Evolutionary conservation across 2,329 filamentous ascomycete genomes (phyloP).

Genomic region (Ascochyta koolunga): DNA sequence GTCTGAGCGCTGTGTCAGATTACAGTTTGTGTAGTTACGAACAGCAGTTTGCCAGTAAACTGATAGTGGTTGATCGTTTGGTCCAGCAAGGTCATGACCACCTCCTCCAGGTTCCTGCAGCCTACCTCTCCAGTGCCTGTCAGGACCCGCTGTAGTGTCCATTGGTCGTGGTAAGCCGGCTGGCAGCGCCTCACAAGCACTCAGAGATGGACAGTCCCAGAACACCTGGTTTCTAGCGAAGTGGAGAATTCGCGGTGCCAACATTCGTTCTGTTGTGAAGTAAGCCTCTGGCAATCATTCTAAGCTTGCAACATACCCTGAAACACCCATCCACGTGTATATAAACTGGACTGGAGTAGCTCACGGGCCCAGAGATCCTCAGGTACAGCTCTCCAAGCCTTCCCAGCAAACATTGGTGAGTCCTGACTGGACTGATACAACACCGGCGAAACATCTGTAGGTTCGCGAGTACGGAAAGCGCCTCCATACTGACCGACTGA

Average conservation of each 20-base stretch:
- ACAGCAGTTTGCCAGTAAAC: slow-evolving; percentile 34
- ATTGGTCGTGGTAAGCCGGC: slow-evolving; percentile 27
- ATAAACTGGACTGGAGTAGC: slow-evolving; percentile 25
- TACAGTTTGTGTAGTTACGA: slow-evolving; percentile 29
- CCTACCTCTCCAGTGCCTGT: slow-evolving; percentile 35
- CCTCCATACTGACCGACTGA: slow-evolving; percentile 26
- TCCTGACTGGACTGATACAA: slow-evolving; percentile 12
- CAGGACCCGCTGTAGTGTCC: slow-evolving; percentile 21
- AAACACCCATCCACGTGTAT: slow-evolving; percentile 38
- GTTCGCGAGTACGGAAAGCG: slow-evolving; percentile 26
- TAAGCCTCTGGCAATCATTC: background rate
- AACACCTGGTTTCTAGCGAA: slow-evolving; percentile 33
- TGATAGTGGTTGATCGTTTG: slow-evolving; percentile 27
- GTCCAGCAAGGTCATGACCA: slow-evolving; percentile 16
- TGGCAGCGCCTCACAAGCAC: slow-evolving; percentile 34
- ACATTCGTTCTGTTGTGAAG: slow-evolving; percentile 28
- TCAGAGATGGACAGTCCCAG: slow-evolving; percentile 35
- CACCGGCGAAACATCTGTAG: slow-evolving; percentile 19
- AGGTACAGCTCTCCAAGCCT: slow-evolving; percentile 25
- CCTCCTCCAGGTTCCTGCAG: slow-evolving; percentile 22
- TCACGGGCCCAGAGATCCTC: slow-evolving; percentile 28
- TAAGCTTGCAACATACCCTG: slow-evolving; percentile 25
- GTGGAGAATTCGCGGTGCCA: slow-evolving; percentile 35
- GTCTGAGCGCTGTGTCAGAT: slow-evolving; percentile 27
- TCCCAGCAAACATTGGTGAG: slow-evolving; percentile 19